A percentile compares a stretch with the other conserved stretches of the same genome.
These are phyloP conservation scores for Zygosaccharomyces pseudobailii DNA, from an alignment of 1,139 yeast genomes.

Conservation along the genomic window DNA sequence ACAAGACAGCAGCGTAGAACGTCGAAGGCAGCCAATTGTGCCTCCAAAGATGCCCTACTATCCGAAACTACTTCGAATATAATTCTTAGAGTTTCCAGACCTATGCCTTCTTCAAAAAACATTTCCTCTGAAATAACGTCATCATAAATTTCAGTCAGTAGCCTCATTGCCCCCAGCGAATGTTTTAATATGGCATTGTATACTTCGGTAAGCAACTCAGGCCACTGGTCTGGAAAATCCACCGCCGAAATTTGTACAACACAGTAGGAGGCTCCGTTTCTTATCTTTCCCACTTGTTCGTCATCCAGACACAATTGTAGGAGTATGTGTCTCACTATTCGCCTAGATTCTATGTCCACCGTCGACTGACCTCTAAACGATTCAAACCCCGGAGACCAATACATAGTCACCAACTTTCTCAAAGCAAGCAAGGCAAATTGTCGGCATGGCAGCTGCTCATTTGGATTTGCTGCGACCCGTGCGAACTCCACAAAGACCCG, in stretches of 20 bases:
- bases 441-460: conserved; percentile 31
- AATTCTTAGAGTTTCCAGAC: conserved; percentile 46
- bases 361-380: conserved; percentile 65
- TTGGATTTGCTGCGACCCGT: conserved; percentile 22
- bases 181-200: conserved; percentile 41
- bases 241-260: conserved; percentile 81
- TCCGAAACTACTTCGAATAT: conserved; percentile 41
- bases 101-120: conserved; percentile 72
- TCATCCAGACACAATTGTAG: conserved; percentile 49
- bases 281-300: conserved; percentile 50
- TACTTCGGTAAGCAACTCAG: conserved; percentile 52
- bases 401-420: conserved; percentile 62
- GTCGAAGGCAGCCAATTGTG: conserved; percentile 47
- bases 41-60: conserved; percentile 33
- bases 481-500: conserved; percentile 28
- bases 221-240: conserved; percentile 97
- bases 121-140: conserved; percentile 83
- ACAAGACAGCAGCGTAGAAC: conserved; percentile 50
- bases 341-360: conserved; percentile 43
- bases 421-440: conserved; percentile 70
- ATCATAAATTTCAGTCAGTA: conserved; percentile 75
- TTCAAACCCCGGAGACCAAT: conserved; percentile 84
- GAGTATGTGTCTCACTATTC: conserved; percentile 45
- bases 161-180: conserved; percentile 59
- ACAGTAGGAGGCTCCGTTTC: conserved; percentile 66